Evolutionary conservation across 2,329 filamentous ascomycete species (phyloP), one percentile per base, ranked within the genome.

Genomic region (Cyphellophora attinorum): DNA sequence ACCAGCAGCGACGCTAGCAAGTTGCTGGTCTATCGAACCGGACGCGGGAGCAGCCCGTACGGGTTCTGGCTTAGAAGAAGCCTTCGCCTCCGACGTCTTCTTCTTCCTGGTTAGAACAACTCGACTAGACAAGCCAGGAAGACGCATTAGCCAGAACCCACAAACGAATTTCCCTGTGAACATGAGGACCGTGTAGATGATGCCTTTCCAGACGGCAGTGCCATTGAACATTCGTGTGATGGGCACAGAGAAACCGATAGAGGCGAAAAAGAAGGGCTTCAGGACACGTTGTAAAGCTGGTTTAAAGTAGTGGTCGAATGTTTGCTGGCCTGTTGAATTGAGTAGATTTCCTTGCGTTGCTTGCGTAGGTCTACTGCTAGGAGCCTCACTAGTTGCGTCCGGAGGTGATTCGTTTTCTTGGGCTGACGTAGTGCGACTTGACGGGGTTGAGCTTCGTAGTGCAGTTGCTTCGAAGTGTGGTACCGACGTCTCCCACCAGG

Each of bases 211-310:
- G 2, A 86, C 57, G 0, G 82, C 65, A 0, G 59, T 49, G 0
- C 72, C 72, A 0, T 54, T 53, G 47, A 86, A 89, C 65, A 91
- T 76, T 5, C 72, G 59, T 0, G 70, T 73, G 18, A 89, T 79
- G 0, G 83, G 83, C 2, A 91, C 81, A 0, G 82, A 79, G 51
- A 89, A 88, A 0, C 83, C 83, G 21, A 89, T 80, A 0, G 70
- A 75, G 2, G 70, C 81, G 49, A 88, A 88, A 57, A 88, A 86
- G 38, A 85, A 69, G 0, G 82, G 81, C 32, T 74, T 74, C 0
- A 88, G 53, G 0, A 86, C 61, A 6, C 61, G 61, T 2, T 70
- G 51, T 0, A 68, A 57, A 1, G 62, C 53, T 14, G 58, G 51
- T 6, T 56, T 51, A 46, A 65, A 72, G 48, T 67, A 70, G n/a